A percentile compares a stretch with the other conserved stretches of the same genome.
Evolutionary conservation across 495 filamentous ascomycete species (phyloP).

Genomic region (Evernia prunastri): DNA sequence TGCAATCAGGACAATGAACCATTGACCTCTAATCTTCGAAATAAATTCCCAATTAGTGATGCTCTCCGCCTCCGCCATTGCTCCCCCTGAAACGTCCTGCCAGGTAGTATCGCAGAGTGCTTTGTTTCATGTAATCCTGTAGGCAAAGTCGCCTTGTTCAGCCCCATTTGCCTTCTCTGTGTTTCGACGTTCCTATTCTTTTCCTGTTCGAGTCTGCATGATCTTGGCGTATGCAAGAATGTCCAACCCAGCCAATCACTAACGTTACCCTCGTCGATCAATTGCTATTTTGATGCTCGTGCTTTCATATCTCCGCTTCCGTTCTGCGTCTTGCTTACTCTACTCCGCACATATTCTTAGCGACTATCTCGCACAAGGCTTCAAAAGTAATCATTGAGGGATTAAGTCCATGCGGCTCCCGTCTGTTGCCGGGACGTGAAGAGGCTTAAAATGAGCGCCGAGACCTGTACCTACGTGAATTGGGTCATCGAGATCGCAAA

Average conservation of each 20-base stretch:
- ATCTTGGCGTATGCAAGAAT: background rate
- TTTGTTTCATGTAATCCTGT: background rate
- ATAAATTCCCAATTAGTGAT: background rate
- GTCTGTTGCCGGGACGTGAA: background rate
- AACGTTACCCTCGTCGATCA: background rate
- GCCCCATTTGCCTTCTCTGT: background rate
- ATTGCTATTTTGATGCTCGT: background rate
- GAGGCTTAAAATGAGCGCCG: background rate
- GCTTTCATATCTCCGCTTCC: background rate
- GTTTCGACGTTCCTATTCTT: background rate
- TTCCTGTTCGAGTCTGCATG: background rate
- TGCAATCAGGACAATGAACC: background rate
- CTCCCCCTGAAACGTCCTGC: background rate
- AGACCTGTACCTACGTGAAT: background rate
- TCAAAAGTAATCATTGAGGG: background rate
- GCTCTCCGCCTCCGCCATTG: background rate
- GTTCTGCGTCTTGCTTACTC: background rate
- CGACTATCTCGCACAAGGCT: background rate
- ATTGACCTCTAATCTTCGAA: background rate
- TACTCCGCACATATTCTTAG: background rate
- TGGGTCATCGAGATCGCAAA: background rate
- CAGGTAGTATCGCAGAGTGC: background rate
- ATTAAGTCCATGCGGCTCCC: background rate
- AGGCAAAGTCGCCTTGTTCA: background rate
- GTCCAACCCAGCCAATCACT: background rate